Conservation (phyloP, 2,329 filamentous ascomycete species). For the Plectosphaerella plurivora region DNA sequence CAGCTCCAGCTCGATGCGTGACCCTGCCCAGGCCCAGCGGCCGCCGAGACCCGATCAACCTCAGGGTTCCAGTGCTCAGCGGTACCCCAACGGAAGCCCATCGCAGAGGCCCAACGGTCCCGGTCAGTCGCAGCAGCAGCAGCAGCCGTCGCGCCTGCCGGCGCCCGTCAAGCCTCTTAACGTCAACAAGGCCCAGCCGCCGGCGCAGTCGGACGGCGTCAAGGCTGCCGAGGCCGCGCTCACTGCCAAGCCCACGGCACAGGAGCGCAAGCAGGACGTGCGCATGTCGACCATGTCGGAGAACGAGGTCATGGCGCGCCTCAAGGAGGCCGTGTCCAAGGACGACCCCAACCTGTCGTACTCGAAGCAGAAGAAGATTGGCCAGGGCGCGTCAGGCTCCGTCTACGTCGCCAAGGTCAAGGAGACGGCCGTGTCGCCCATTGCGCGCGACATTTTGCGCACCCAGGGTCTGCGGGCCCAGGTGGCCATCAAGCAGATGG, state of each 20-base stretch:
- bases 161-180: conserved; percentile 75
- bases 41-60: conserved; percentile 39
- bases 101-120: conserved; percentile 39
- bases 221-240: conserved; percentile 89
- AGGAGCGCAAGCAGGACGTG: conserved; percentile 82
- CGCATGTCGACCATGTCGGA: conserved; percentile 99
- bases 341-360: conserved; percentile 93
- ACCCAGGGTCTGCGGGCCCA: conserved; percentile 78
- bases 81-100: conserved; percentile 52
- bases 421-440: conserved; percentile 74
- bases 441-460: conserved; percentile 73
- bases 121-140: conserved; percentile 9
- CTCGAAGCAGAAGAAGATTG: conserved; percentile 99
- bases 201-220: conserved; percentile 59
- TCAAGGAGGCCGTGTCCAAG: conserved; percentile 92
- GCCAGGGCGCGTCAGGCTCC: conserved; percentile 94
- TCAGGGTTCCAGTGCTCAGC: conserved; percentile 29
- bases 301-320: conserved; percentile 91
- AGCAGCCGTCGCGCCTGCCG: conserved; percentile 43
- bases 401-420: conserved; percentile 97
- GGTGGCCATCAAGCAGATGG: conserved; percentile 99
- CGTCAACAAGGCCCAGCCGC: conserved; percentile 60
- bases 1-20: conserved; percentile 40
- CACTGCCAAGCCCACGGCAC: conserved; percentile 70
- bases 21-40: conserved; percentile 38